Percentiles rank a stretch among this genome's conserved stretches.
phyloP scores from a whole-genome alignment of 1,284 basidiomycete species.

The Puccinia polysora region DNA sequence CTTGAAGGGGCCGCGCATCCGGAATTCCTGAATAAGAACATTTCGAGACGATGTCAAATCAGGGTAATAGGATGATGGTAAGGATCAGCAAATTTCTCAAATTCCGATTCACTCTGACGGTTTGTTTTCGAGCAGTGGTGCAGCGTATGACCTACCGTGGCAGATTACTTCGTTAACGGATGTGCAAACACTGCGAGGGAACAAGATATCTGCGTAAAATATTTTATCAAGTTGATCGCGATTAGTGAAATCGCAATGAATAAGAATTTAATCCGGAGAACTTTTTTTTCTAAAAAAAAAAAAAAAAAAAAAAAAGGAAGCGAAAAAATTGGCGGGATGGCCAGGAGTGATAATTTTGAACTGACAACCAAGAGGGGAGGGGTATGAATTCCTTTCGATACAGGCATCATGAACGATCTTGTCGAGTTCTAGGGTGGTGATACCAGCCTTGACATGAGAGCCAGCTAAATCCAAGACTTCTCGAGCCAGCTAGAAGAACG shows the following conservation, averaged over 20 bases:
- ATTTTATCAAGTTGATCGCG: too few relatives aligned
- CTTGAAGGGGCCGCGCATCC: constrained; percentile 73
- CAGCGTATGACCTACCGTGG: constrained; percentile 58
- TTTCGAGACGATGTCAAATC: too few relatives aligned
- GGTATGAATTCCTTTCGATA: constrained; percentile 86
- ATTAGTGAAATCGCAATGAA: too few relatives aligned
- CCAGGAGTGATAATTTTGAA: not conserved
- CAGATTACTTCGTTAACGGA: constrained; percentile 93
- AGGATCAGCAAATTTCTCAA: too few relatives aligned
- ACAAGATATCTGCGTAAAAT: constrained; percentile 61
- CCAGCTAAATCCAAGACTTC: constrained; percentile 90
- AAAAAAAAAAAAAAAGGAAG: not conserved
- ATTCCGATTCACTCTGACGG: too few relatives aligned
- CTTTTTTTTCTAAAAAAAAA: not conserved
- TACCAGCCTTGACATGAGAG: constrained; percentile 74
- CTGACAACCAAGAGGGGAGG: constrained; percentile 76
- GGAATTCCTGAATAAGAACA: constrained; percentile 64
- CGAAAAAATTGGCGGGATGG: not conserved
- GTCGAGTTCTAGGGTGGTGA: constrained; percentile 88
- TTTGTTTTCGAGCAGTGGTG: too few relatives aligned
- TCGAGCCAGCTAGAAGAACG: constrained; percentile 72
- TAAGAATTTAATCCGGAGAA: too few relatives aligned
- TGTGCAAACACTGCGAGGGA: constrained; percentile 96
- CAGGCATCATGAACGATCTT: constrained; percentile 89
- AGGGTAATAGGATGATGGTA: too few relatives aligned